Evolutionary conservation across 1,284 basidiomycete genomes (phyloP), one percentile per base, ranked within the genome.

Genomic region (Papiliotrema flavescens): DNA sequence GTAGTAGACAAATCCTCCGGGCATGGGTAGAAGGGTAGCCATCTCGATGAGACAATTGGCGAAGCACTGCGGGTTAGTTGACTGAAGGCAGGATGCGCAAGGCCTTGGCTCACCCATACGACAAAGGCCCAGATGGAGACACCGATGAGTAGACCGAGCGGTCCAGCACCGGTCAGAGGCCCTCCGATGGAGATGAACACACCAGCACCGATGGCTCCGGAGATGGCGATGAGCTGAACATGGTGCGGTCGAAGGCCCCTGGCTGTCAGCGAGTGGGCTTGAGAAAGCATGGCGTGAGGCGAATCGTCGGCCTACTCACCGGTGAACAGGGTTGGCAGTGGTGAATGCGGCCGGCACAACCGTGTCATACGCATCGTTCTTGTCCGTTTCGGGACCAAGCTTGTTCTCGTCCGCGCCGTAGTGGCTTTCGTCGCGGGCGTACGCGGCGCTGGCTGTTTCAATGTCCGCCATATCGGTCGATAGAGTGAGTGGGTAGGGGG

Each of bases 131-230:
- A 36, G 35, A 36, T 36, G 35, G 35, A 36, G 17, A 36, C 35
- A 9, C 43, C 63, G 17, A 43, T 14, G 61, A 43, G 14, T 62
- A 56, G 26, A 22, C 74, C 75, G 47, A 74, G 60, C 17, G 78
- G 78, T n/a, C 77, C 78, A 23, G 73, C 76, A 19, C 56, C 61
- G 15, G 67, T 54, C 15, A 80, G 65, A 4, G 73, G 69, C 41
- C 79, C 74, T 9, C 41, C 41, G 22, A 23, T 43, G 22, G 41
- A 43, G 15, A 43, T n/a, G 41, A 43, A 43, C 9, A 43, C 15
- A 14, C 89, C 89, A 8, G 87, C 86, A 55, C 87, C 87, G 49
- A 90, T 80, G 9, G 35, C 35, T 36, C 35, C 35, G 11, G 35
- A 36, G 35, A 36, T 17, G 35, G 35, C 35, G 35, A 36, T 36